Base-by-base conservation (phyloP, 2,329 filamentous ascomycete genomes). In the Beauveria sp. region DNA sequence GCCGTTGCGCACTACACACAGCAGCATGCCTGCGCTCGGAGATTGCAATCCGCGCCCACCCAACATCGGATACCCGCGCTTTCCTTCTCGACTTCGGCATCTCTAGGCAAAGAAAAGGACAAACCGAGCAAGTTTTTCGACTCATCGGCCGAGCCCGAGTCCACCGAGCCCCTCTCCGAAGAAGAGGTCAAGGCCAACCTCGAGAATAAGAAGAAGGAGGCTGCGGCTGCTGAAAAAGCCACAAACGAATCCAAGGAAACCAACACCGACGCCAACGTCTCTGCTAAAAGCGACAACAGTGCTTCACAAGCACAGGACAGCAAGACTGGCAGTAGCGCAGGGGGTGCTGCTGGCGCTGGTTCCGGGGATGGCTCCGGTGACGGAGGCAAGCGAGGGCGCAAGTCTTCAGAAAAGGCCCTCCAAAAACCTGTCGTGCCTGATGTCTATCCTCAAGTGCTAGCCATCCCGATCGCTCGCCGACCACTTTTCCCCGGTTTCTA, bases 401-500 rank as follows among this genome's bases (percentile, higher is more conserved):
- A 89, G 71, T 81, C 86, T 40, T 70, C 73, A n/a, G 90, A 94
- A 63, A 86, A 85, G 69, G 87, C 89, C 26, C 80, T 97, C 44
- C 86, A 91, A 68, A 97, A 97, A 76, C 90, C 92, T 2, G 85
- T 88, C 3, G 89, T 97, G 16, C 94, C 94, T 16, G 94, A 99
- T 64, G 87, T 97, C 48, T 99, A 99, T 72, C 94, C 94, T 3
- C 94, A 97, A 72, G 92, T 99, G 60, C 91, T 99, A 83, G 93
- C 93, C 2, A 96, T 99, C 61, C 94, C 94, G 8, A 97, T 99
- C 69, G 90, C 91, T 30, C 92, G 96, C 73, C 84, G 94, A 58
- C 94, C 94, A 12, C 79, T 99, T 14, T 99, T 97, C 75, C 94
- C 94, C 1, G 94, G 94, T 1, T 99, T 97, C 76, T 99, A 99